These are phyloP conservation scores for Aspergillus biplanus DNA, from an alignment of 495 filamentous ascomycete genomes.

Conservation along the genomic window DNA sequence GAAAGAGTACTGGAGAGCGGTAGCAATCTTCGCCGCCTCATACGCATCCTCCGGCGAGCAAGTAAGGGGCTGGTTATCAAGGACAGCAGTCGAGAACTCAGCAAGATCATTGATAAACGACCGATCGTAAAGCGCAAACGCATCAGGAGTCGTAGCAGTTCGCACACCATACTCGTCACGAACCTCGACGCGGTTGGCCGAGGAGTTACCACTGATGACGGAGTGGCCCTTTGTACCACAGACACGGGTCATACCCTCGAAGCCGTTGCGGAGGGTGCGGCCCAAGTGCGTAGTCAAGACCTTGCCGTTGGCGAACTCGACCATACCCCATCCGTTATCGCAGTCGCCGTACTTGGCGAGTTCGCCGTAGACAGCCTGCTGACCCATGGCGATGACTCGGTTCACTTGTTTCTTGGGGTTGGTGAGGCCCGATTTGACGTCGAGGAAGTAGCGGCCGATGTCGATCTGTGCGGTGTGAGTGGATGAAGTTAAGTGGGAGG, in stretches of 20 bases:
- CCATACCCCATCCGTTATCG: slow-evolving; percentile 6
- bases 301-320: slow-evolving; percentile 16
- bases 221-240: slow-evolving; percentile 13
- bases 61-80: slow-evolving; percentile 3
- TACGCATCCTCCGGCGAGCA: slow-evolving; percentile 11
- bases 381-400: slow-evolving; percentile 10
- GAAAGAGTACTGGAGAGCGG: slow-evolving; percentile 7
- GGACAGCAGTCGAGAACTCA: slow-evolving; percentile 6
- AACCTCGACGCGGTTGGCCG: not conserved
- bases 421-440: slow-evolving; percentile 8
- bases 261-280: slow-evolving; percentile 11
- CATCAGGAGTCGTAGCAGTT: not conserved
- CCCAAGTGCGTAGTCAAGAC: slow-evolving; percentile 6
- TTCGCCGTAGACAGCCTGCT: slow-evolving; percentile 2
- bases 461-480: slow-evolving; percentile 7
- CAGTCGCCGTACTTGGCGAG: slow-evolving; percentile 13
- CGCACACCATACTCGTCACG: slow-evolving; percentile 1
- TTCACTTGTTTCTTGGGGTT: slow-evolving; percentile 15
- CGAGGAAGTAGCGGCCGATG: slow-evolving; percentile 6
- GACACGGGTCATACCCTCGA: slow-evolving; percentile 11
- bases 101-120: slow-evolving; percentile 8
- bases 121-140: slow-evolving; percentile 9
- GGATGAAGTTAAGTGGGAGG: not conserved
- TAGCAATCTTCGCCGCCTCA: slow-evolving; percentile 4
- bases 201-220: slow-evolving; percentile 9